A percentile compares a stretch with the other conserved stretches of the same genome.
Conservation (phyloP, 192 early-diverging fungal species). For the Coemansia sp. region DNA sequence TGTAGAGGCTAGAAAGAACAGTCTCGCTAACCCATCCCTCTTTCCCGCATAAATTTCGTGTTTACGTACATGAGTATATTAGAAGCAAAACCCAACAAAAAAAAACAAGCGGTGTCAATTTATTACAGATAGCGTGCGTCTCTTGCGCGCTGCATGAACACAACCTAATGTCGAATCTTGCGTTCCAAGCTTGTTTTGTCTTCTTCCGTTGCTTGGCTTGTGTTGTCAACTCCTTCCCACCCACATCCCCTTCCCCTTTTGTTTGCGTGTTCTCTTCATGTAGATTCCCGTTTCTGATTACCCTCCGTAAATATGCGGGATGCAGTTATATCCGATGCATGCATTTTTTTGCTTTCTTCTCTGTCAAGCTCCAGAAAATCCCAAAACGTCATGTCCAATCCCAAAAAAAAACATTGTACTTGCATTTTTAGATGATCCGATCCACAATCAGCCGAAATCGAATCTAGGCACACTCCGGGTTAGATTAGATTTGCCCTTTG, state of each 20-base stretch:
- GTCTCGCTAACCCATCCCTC: too few relatives aligned
- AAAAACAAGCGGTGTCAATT: background rate
- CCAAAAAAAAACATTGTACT: too few relatives aligned
- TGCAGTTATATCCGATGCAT: background rate
- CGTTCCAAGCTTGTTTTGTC: background rate
- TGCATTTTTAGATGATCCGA: too few relatives aligned
- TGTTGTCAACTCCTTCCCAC: too few relatives aligned
- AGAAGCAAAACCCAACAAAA: background rate
- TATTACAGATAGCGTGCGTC: background rate
- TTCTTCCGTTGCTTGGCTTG: too few relatives aligned
- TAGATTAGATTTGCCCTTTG: too few relatives aligned
- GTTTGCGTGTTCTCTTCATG: background rate
- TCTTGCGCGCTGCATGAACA: background rate
- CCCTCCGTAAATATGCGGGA: background rate
- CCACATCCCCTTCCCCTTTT: background rate
- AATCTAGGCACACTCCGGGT: too few relatives aligned
- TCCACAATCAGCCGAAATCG: too few relatives aligned
- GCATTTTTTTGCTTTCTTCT: background rate
- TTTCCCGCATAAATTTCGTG: too few relatives aligned
- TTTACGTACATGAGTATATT: too few relatives aligned
- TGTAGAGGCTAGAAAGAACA: too few relatives aligned
- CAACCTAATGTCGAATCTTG: background rate
- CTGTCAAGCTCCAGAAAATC: background rate
- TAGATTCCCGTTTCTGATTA: constrained; percentile 1
- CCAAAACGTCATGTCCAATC: background rate